Conservation (phyloP, 768 basidiomycete species). For the Neoboletus subvelutipes region DNA sequence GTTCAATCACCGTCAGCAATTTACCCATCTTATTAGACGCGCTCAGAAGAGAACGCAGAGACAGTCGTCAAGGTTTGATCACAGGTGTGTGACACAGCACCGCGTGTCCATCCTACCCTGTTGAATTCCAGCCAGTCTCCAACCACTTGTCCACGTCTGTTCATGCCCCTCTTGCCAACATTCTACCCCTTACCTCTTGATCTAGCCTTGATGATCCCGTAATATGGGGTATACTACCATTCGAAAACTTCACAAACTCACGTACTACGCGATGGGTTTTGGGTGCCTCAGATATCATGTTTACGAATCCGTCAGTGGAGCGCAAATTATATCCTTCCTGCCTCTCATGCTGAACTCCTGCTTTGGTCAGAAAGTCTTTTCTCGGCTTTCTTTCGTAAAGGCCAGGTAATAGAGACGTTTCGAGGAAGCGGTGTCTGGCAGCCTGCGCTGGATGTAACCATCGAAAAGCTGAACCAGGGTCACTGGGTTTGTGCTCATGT, state of each 20-base stretch:
- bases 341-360: conserved; percentile 13
- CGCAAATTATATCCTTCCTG: not conserved
- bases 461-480: conserved; percentile 75
- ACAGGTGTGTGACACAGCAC: conserved; percentile 53
- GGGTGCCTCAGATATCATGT: conserved; percentile 91
- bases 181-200: conserved; percentile 7
- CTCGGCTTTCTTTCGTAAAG: conserved; percentile 81
- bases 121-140: conserved; percentile 52
- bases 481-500: conserved; percentile 66
- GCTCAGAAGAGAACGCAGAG: conserved; percentile 48
- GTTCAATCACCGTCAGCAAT: conserved; percentile 69
- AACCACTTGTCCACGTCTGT: conserved; percentile 93
- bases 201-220: conserved; percentile 78
- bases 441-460: conserved; percentile 79
- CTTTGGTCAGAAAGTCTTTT: conserved; percentile 58
- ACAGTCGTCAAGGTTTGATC: conserved; percentile 60
- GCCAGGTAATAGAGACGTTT: conserved; percentile 91
- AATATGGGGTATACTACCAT: conserved; percentile 84
- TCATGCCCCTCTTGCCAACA: not conserved
- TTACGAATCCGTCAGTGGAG: conserved; percentile 78
- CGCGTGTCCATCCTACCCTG: not conserved
- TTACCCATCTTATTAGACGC: conserved; percentile 62
- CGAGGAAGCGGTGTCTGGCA: conserved; percentile 90
- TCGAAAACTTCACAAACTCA: conserved; percentile 55
- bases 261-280: conserved; percentile 83